Conservation (phyloP, 768 basidiomycete species). For the Lentinula detonsa region DNA sequence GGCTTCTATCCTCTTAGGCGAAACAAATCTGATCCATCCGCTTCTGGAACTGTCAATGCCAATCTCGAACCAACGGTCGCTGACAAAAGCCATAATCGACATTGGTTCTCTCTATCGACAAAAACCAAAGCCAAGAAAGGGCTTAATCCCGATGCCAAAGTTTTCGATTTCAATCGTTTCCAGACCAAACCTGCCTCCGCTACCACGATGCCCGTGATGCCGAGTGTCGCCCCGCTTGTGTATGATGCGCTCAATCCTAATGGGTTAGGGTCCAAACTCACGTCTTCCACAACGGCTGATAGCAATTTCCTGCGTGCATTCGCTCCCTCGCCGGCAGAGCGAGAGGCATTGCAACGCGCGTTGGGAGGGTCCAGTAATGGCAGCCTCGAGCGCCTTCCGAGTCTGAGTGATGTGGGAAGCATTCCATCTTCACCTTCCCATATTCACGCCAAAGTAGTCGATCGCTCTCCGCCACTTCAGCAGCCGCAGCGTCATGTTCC, state of each 20-base stretch:
- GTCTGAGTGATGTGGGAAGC: conserved; percentile 69
- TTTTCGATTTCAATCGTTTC: conserved; percentile 53
- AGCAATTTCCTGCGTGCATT: conserved; percentile 69
- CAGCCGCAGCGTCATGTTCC: conserved; percentile 32
- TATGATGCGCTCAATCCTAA: conserved; percentile 61
- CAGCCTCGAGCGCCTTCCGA: conserved; percentile 69
- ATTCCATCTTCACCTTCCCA: conserved; percentile 65
- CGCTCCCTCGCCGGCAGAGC: conserved; percentile 83
- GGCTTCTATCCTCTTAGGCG: conserved; percentile 27
- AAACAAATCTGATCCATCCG: conserved; percentile 28
- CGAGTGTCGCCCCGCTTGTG: conserved; percentile 12
- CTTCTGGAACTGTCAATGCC: conserved; percentile 7
- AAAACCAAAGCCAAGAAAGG: conserved; percentile 55
- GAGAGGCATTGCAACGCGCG: conserved; percentile 77
- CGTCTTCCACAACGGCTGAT: conserved; percentile 34
- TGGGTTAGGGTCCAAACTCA: conserved; percentile 34
- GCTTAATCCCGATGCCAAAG: conserved; percentile 84
- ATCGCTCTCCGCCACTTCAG: conserved; percentile 9
- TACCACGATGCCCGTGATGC: conserved; percentile 7
- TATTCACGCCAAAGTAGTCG: conserved; percentile 31
- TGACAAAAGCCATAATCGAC: conserved; percentile 30
- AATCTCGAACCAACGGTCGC: conserved; percentile 15
- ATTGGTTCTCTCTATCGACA: conserved; percentile 40
- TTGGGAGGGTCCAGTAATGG: conserved; percentile 68
- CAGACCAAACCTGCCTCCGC: conserved; percentile 13